These are phyloP conservation scores for Podaxis sp. DNA, from an alignment of 768 basidiomycete species.

Conservation along the genomic window DNA sequence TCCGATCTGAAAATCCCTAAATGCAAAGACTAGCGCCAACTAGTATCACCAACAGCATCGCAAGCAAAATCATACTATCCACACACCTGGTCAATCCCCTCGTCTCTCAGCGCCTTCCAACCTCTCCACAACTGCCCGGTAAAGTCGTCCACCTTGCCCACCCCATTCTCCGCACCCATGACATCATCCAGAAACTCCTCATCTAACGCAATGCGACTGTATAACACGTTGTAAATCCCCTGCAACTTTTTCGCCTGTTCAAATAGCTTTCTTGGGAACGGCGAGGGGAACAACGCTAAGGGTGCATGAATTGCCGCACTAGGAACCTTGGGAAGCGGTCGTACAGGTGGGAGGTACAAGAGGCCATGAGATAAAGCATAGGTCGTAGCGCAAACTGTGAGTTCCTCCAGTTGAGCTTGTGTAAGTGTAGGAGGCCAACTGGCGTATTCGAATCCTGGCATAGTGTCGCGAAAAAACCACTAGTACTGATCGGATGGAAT, in stretches of 20 bases:
- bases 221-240: conserved; percentile 78
- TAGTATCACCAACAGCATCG: background rate
- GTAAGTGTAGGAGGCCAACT: conserved; percentile 78
- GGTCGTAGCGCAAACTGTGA: conserved; percentile 70
- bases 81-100: conserved; percentile 49
- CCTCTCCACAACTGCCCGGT: conserved; percentile 83
- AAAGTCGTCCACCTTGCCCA: conserved; percentile 84
- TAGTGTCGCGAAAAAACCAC: background rate
- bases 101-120: conserved; percentile 75
- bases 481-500: background rate
- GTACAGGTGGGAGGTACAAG: conserved; percentile 68
- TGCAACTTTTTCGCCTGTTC: conserved; percentile 66
- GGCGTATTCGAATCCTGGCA: conserved; percentile 41
- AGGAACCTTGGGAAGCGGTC: conserved; percentile 48
- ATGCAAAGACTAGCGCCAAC: conserved; percentile 61
- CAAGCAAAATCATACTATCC: background rate
- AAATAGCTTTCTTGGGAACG: conserved; percentile 77
- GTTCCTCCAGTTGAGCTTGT: conserved; percentile 52
- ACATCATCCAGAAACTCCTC: conserved; percentile 76
- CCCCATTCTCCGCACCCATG: conserved; percentile 78
- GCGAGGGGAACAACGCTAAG: conserved; percentile 83
- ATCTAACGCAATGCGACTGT: conserved; percentile 81
- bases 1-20: conserved; percentile 94
- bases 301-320: conserved; percentile 90
- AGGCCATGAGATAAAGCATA: conserved; percentile 86